phyloP scores from a whole-genome alignment of 2,329 filamentous ascomycete genomes.

The Dothideomycetidae sp. region DNA sequence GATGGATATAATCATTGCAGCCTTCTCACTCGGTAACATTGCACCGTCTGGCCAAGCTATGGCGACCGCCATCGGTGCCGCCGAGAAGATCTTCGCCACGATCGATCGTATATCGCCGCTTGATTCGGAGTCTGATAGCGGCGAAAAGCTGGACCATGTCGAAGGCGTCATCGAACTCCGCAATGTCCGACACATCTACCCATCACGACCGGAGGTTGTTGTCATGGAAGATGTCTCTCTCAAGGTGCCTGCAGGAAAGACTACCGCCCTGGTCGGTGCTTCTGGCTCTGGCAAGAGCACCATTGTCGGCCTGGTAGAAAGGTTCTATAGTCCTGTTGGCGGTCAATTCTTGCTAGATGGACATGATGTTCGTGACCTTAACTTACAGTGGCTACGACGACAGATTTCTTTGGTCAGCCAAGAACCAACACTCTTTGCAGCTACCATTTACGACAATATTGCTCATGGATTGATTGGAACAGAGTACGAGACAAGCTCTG shows the following conservation, averaged over 20 bases:
- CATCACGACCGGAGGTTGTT: constrained; percentile 75
- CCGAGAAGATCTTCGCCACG: constrained; percentile 81
- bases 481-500: constrained; percentile 50
- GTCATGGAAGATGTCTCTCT: constrained; percentile 78
- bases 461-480: constrained; percentile 82
- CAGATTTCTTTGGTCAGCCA: constrained; percentile 89
- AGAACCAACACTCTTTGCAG: constrained; percentile 80
- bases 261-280: constrained; percentile 82
- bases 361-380: constrained; percentile 64
- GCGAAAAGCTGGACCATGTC: constrained; percentile 58
- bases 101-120: constrained; percentile 81
- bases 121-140: constrained; percentile 57
- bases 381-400: constrained; percentile 79
- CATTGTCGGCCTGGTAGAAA: constrained; percentile 80
- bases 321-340: constrained; percentile 81
- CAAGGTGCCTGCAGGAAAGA: constrained; percentile 72
- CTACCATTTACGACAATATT: constrained; percentile 82
- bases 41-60: constrained; percentile 79
- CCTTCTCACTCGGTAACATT: constrained; percentile 79
- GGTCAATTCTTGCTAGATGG: constrained; percentile 72
- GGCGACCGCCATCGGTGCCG: constrained; percentile 66
- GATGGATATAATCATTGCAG: constrained; percentile 83
- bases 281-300: constrained; percentile 93
- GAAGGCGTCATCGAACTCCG: constrained; percentile 68
- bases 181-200: constrained; percentile 84